phyloP scores from a whole-genome alignment of 1,284 basidiomycete genomes.

The Trichosporon sp. region DNA sequence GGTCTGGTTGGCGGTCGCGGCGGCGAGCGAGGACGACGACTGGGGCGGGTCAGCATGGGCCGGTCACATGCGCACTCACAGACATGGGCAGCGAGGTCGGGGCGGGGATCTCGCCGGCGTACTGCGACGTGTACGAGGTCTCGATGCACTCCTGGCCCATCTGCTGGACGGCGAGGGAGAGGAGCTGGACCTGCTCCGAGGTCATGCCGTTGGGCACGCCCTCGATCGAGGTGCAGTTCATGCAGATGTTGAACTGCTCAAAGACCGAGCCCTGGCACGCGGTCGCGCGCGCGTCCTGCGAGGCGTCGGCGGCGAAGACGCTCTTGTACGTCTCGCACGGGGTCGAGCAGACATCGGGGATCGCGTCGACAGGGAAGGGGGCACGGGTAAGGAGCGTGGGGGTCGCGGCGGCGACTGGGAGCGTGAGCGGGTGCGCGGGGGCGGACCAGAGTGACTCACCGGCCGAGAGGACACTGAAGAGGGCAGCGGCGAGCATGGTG shows the following conservation, averaged over 20 bases:
- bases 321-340: constrained; percentile 2
- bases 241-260: constrained; percentile 5
- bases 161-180: constrained; percentile 1
- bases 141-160: constrained; percentile 6
- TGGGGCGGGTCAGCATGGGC: background rate
- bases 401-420: background rate
- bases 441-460: background rate
- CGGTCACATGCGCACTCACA: background rate
- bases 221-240: constrained; percentile 4
- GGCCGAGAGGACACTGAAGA: constrained; percentile 1
- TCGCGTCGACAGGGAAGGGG: background rate
- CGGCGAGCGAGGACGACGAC: background rate
- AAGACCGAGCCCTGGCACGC: constrained; percentile 1
- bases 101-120: constrained; percentile 1
- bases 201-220: background rate
- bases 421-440: background rate
- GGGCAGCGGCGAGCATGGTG: constrained; percentile 3
- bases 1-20: background rate
- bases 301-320: background rate
- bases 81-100: constrained; percentile 1
- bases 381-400: constrained; percentile 1
- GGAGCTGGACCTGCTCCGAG: constrained; percentile 3
- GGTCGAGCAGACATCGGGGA: background rate
- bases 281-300: background rate
- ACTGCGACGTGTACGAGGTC: background rate